These are phyloP conservation scores for Grigorovia yakushimaensis DNA, from an alignment of 805 yeast species.

Conservation along the genomic window DNA sequence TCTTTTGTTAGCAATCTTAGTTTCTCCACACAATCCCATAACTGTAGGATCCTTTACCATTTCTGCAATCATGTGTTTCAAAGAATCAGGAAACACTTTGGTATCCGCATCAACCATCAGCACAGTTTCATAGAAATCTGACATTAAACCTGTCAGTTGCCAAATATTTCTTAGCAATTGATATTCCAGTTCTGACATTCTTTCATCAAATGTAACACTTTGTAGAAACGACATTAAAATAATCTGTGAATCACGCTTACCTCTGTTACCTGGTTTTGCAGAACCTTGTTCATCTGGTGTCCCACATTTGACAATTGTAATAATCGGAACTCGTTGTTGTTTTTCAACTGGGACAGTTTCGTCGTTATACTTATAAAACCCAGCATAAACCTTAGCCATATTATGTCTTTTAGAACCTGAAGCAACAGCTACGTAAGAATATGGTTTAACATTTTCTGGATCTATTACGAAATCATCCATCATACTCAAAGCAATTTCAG, in stretches of 20 bases:
- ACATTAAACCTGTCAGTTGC: constrained; percentile 77
- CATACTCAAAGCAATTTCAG: constrained; percentile 81
- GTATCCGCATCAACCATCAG: constrained; percentile 96
- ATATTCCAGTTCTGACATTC: constrained; percentile 86
- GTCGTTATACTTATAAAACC: constrained; percentile 81
- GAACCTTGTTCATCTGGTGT: constrained; percentile 66
- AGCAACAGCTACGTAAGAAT: constrained; percentile 92
- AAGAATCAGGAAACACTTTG: constrained; percentile 72
- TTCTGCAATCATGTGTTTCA: constrained; percentile 84
- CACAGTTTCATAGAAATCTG: constrained; percentile 70
- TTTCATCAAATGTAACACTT: constrained; percentile 79
- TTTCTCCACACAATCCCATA: constrained; percentile 94
- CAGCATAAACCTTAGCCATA: constrained; percentile 94
- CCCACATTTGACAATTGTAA: constrained; percentile 79
- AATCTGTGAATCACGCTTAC: constrained; percentile 91
- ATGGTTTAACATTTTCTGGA: constrained; percentile 64
- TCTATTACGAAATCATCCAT: constrained; percentile 71
- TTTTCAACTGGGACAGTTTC: constrained; percentile 64
- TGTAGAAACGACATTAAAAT: constrained; percentile 86
- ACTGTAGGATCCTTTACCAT: constrained; percentile 78
- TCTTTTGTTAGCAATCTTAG: constrained; percentile 76
- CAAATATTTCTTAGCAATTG: constrained; percentile 68
- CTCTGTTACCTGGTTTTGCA: constrained; percentile 85
- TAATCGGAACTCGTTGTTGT: constrained; percentile 77
- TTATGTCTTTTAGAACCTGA: constrained; percentile 91